Conservation (phyloP, 2,329 filamentous ascomycete genomes). For the Sphaceloma murrayae region DNA sequence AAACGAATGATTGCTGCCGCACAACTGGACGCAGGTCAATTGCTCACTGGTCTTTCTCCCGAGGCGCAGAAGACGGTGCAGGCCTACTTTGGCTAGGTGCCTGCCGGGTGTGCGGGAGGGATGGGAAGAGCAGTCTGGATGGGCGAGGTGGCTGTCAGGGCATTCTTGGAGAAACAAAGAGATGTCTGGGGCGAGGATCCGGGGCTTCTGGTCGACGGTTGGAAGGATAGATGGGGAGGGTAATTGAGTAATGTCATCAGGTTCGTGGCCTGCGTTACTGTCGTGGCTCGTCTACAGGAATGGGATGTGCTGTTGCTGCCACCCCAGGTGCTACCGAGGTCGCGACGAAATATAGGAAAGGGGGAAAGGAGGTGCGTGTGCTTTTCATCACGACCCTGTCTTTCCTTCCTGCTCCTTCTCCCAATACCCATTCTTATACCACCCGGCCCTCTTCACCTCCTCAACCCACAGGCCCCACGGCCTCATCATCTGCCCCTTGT, state of each 20-base stretch:
- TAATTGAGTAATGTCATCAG: background rate
- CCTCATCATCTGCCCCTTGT: slow-evolving; percentile 26
- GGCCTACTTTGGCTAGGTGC: slow-evolving; percentile 29
- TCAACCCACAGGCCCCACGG: slow-evolving; percentile 38
- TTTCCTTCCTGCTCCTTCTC: slow-evolving; percentile 2
- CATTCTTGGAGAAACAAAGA: background rate
- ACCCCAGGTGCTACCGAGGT: no score
- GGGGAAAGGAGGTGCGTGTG: no score
- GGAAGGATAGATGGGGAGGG: background rate
- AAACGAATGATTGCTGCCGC: slow-evolving; percentile 68
- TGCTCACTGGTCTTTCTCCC: slow-evolving; percentile 64
- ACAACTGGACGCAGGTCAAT: slow-evolving; percentile 63
- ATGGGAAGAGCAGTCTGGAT: background rate
- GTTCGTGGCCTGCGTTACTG: background rate
- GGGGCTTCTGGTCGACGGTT: no score
- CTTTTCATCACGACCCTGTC: background rate
- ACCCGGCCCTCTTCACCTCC: slow-evolving; percentile 32
- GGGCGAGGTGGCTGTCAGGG: slow-evolving; percentile 4
- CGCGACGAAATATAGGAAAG: no score
- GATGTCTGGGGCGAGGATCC: background rate
- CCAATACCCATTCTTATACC: slow-evolving; percentile 33
- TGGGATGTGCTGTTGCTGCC: no score
- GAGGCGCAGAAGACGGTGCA: slow-evolving; percentile 61
- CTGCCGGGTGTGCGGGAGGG: background rate
- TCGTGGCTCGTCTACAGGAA: background rate